These are phyloP conservation scores for Pseudonitzschia multiseries DNA, from an alignment of 108 stramenopile genomes.

Conservation along the genomic window DNA sequence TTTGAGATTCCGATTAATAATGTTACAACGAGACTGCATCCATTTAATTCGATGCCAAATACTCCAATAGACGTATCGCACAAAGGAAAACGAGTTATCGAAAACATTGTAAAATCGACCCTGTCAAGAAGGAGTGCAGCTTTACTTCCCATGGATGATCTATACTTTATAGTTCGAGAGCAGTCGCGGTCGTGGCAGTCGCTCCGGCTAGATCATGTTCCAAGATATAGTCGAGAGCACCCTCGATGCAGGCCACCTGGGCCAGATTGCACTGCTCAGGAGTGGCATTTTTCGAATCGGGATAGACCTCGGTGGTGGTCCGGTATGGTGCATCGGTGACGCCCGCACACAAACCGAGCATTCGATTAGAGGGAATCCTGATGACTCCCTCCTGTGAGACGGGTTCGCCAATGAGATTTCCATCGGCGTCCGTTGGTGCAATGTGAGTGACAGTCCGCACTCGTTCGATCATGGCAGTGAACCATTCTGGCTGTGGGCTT, in stretches of 20 bases:
- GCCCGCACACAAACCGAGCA: conserved; percentile 51
- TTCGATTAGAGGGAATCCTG: conserved; percentile 31
- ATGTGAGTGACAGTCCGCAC: conserved; percentile 68
- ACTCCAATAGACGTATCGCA: too few relatives aligned
- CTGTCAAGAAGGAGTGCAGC: too few relatives aligned
- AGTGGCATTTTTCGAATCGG: conserved; percentile 49
- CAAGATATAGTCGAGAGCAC: conserved; percentile 55
- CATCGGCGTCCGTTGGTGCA: conserved; percentile 51
- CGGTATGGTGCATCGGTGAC: conserved; percentile 44
- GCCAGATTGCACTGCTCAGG: conserved; percentile 59
- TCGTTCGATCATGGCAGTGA: conserved; percentile 41
- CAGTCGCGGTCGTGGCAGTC: neutral
- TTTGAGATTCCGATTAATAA: too few relatives aligned
- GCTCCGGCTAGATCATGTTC: neutral
- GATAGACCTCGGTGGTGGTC: conserved; percentile 76
- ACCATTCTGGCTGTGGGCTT: conserved; percentile 23
- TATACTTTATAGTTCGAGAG: neutral
- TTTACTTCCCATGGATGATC: too few relatives aligned
- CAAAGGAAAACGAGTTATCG: too few relatives aligned
- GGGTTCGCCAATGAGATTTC: conserved; percentile 43
- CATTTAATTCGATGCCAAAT: too few relatives aligned
- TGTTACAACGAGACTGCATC: too few relatives aligned
- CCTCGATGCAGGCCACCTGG: conserved; percentile 56
- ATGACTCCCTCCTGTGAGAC: conserved; percentile 50
- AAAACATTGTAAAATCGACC: too few relatives aligned